Conservation (phyloP, 257 asterid species). For the Penstemon eatonii region DNA sequence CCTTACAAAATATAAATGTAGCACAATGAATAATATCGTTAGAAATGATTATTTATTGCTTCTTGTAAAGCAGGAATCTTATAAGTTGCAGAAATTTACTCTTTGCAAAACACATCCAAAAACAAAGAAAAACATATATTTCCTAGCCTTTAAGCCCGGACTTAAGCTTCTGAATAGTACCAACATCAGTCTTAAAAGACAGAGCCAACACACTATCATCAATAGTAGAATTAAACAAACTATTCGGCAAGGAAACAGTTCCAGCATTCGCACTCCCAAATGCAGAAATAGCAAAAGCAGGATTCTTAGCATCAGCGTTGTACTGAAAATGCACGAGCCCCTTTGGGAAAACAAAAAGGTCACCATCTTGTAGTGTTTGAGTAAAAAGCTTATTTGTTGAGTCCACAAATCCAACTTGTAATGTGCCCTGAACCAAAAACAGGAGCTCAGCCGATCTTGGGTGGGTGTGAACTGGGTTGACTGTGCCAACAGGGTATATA, state of each 20-base stretch:
- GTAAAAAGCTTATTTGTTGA: slow-evolving; percentile 44
- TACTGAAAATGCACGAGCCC: slow-evolving; percentile 56
- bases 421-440: slow-evolving; percentile 42
- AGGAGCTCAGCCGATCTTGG: slow-evolving; percentile 66
- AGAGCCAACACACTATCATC: slow-evolving; percentile 44
- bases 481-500: slow-evolving; percentile 41
- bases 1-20: not conserved
- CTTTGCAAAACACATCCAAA: not conserved
- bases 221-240: slow-evolving; percentile 41
- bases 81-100: not conserved
- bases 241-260: slow-evolving; percentile 45
- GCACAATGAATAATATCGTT: not conserved
- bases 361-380: slow-evolving; percentile 46
- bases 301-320: slow-evolving; percentile 39
- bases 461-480: slow-evolving; percentile 64
- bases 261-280: slow-evolving; percentile 62
- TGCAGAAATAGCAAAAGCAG: slow-evolving; percentile 50
- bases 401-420: slow-evolving; percentile 60
- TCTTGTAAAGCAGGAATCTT: not conserved
- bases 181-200: slow-evolving; percentile 52
- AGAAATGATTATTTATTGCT: not conserved
- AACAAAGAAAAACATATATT: not conserved
- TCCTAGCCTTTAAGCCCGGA: slow-evolving; percentile 40
- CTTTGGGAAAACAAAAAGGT: slow-evolving; percentile 49
- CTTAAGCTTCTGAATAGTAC: slow-evolving; percentile 52